Base-by-base conservation (phyloP, 1,139 yeast genomes). In the Suhomyces bolitotheri region DNA sequence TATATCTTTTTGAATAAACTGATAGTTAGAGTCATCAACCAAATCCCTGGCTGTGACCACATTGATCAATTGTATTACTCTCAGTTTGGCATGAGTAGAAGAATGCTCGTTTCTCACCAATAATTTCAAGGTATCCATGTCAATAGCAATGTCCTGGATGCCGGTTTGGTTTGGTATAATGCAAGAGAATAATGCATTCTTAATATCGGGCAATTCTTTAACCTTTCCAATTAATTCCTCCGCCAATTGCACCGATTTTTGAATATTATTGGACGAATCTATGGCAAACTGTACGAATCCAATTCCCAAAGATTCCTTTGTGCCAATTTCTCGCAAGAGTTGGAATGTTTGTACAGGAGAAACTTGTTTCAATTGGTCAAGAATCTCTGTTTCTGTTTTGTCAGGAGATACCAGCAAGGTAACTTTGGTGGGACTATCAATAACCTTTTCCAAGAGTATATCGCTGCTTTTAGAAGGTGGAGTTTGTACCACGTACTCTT, bases 1-100 rank as follows among this genome's bases (percentile, higher is more conserved):
- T 17, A 88, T 71, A 32, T 83, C 85, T 11, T 70, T 66, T 29
- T 64, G 58, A 16, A 82, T 65, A 36, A 77, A 79, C 12, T 67
- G 60, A 41, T 67, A 76, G 31, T 68, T 75, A 0, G 56, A 58
- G 31, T 73, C 77, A 33, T 79, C 78, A 15, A 71, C 60, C 34
- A 84, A 59, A 41, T 87, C 95, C 36, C 76, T 77, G 1, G 82
- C 74, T 1, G 83, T 73, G 1, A 86, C 73, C 25, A 79, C 64
- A 50, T 89, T 89, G 30, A 85, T 58, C 9, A 89, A 57, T 44
- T 82, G 79, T 16, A 89, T 56, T 1, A 84, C 89, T 9, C 59
- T 70, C 50, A 87, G 76, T 33, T 58, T 59, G 3, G 64, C 60
- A 36, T 70, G 77, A 3, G 62, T 54, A 2, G 57, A 47, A 1